Evolutionary conservation across 495 filamentous ascomycete species (phyloP).

Genomic region (Viridothelium virens): DNA sequence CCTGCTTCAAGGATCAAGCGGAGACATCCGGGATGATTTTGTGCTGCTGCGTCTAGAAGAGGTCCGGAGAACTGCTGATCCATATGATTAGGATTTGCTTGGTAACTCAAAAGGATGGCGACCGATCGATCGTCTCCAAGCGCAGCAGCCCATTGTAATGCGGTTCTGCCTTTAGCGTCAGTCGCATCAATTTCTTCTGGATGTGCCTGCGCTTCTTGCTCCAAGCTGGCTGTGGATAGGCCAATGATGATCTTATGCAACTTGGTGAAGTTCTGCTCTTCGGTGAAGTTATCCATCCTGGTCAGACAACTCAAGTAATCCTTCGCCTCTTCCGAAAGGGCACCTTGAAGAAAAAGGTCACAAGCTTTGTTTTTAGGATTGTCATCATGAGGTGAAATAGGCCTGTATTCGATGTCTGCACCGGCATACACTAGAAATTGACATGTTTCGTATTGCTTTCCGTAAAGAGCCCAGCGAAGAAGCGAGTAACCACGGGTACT

Average conservation of each 20-base stretch:
- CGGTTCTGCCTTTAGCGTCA: conserved; percentile 32
- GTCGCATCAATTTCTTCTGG: conserved; percentile 24
- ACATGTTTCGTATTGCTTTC: conserved; percentile 29
- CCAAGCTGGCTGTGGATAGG: conserved; percentile 25
- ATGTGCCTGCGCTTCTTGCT: conserved; percentile 23
- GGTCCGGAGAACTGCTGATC: conserved; percentile 21
- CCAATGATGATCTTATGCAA: conserved; percentile 33
- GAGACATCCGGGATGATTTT: conserved; percentile 24
- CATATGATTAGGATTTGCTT: conserved; percentile 30
- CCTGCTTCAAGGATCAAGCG: conserved; percentile 34
- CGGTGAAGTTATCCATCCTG: conserved; percentile 26
- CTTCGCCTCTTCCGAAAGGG: conserved; percentile 13
- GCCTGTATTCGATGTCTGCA: conserved; percentile 30
- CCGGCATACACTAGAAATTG: conserved; percentile 30
- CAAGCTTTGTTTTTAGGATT: conserved; percentile 30
- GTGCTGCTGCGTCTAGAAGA: conserved; percentile 25
- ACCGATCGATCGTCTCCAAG: conserved; percentile 25
- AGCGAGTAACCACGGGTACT: conserved; percentile 25
- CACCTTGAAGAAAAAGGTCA: conserved; percentile 17
- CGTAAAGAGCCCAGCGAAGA: conserved; percentile 30
- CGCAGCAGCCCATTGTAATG: conserved; percentile 34
- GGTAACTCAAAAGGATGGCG: conserved; percentile 22
- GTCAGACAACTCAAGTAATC: conserved; percentile 20
- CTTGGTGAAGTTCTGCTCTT: conserved; percentile 29
- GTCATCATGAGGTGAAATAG: conserved; percentile 23